Percentiles rank a stretch among this genome's conserved stretches.
phyloP scores from a whole-genome alignment of 495 filamentous ascomycete genomes.

The Daldinia caldariorum region DNA sequence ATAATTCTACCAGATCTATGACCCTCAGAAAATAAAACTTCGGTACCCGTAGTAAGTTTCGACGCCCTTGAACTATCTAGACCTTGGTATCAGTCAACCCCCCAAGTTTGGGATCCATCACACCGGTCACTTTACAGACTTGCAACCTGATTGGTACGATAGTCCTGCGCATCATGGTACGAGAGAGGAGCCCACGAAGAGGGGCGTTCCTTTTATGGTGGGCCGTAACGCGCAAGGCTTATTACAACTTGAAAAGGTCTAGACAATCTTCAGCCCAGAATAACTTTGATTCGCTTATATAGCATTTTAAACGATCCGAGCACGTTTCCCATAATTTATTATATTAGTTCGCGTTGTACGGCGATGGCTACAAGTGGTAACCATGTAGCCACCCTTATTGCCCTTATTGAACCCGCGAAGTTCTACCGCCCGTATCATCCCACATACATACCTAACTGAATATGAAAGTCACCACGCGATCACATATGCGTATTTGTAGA shows the following conservation, averaged over 20 bases:
- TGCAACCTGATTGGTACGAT: slow-evolving; percentile 44
- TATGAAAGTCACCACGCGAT: not conserved
- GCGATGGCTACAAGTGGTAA: not conserved
- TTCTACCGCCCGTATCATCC: slow-evolving; percentile 1
- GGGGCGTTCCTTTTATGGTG: slow-evolving; percentile 27
- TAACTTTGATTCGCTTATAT: slow-evolving; percentile 22
- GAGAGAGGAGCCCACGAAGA: slow-evolving; percentile 19
- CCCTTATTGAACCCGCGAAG: slow-evolving; percentile 4
- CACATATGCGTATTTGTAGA: not conserved
- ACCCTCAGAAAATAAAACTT: slow-evolving; percentile 12
- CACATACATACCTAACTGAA: not conserved
- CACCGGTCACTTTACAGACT: slow-evolving; percentile 41
- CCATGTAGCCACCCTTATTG: not conserved
- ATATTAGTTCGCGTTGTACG: not conserved
- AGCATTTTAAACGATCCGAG: slow-evolving; percentile 14
- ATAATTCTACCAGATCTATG: slow-evolving; percentile 12
- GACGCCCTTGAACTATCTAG: slow-evolving; percentile 12
- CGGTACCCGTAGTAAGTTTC: slow-evolving; percentile 19
- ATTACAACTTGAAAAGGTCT: slow-evolving; percentile 31
- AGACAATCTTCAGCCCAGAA: slow-evolving; percentile 35
- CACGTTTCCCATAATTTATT: slow-evolving; percentile 6
- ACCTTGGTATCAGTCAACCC: slow-evolving; percentile 30
- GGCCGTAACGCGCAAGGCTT: slow-evolving; percentile 23
- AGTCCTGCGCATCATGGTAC: slow-evolving; percentile 38
- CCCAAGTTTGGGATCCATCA: slow-evolving; percentile 35